These are phyloP conservation scores for Trametes versicolor DNA, from an alignment of 1,284 basidiomycete genomes.

Conservation along the genomic window DNA sequence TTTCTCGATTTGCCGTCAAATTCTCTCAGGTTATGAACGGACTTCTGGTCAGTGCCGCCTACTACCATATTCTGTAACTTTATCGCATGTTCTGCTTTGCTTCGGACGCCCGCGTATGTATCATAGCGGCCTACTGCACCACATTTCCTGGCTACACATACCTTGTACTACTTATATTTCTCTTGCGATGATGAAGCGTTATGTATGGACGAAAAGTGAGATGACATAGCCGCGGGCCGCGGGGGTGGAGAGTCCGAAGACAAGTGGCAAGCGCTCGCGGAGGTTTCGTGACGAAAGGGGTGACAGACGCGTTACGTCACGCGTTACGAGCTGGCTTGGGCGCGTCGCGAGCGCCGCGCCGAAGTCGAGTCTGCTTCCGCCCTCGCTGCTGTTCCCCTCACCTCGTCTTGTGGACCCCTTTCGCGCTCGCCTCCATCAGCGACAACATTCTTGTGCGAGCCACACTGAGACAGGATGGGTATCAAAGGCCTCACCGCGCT, in stretches of 20 bases:
- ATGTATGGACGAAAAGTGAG: too few relatives aligned
- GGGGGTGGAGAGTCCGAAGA: too few relatives aligned
- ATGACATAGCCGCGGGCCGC: too few relatives aligned
- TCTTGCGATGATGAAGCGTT: not conserved
- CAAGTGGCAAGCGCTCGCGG: not conserved
- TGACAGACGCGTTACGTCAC: constrained; percentile 33
- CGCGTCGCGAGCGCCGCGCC: constrained; percentile 17
- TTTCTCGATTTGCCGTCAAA: not conserved
- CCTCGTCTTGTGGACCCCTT: not conserved
- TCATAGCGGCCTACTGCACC: not conserved
- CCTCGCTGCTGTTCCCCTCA: not conserved
- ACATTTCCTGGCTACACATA: not conserved
- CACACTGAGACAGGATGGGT: constrained; percentile 62
- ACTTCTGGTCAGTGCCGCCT: not conserved
- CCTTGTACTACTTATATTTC: not conserved
- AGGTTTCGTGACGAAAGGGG: not conserved
- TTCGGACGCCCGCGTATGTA: not conserved
- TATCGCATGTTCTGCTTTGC: constrained; percentile 1
- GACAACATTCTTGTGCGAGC: not conserved
- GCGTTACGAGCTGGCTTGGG: constrained; percentile 8
- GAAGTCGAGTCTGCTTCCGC: not conserved
- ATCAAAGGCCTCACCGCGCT: constrained; percentile 95
- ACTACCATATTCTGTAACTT: constrained; percentile 21
- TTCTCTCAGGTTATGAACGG: not conserved
- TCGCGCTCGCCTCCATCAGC: not conserved